phyloP scores from a whole-genome alignment of 805 yeast species.

The Lipomyces japonicus region DNA sequence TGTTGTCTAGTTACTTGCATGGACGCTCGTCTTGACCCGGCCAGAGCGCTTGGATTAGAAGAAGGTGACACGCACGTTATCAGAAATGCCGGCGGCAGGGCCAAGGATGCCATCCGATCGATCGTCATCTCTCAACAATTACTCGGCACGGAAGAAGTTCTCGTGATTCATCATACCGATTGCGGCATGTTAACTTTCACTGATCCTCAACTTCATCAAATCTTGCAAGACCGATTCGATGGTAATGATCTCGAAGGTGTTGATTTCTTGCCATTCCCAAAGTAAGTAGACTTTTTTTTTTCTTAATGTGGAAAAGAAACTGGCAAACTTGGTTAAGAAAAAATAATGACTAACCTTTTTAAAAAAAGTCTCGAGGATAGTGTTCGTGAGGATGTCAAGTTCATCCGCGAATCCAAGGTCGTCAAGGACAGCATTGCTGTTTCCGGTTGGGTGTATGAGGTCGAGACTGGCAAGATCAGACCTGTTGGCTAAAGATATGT shows the following conservation, averaged over 20 bases:
- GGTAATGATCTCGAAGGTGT: constrained; percentile 4
- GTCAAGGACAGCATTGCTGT: constrained; percentile 16
- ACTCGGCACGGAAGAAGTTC: constrained; percentile 25
- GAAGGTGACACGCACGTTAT: constrained; percentile 28
- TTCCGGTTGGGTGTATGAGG: constrained; percentile 24
- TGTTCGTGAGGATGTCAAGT: constrained; percentile 19
- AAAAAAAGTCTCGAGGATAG: constrained; percentile 20
- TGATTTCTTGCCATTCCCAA: constrained; percentile 22
- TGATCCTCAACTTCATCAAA: constrained; percentile 13
- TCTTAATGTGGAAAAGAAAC: neutral
- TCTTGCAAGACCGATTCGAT: constrained; percentile 14
- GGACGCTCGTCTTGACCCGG: constrained; percentile 28
- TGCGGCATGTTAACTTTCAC: constrained; percentile 27
- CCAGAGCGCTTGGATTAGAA: constrained; percentile 21
- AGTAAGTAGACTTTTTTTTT: constrained; percentile 8
- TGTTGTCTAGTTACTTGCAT: constrained; percentile 20
- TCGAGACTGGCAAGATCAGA: constrained; percentile 22
- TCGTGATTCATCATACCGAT: constrained; percentile 27
- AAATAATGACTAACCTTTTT: neutral
- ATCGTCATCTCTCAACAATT: constrained; percentile 26
- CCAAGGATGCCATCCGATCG: constrained; percentile 23
- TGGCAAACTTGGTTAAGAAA: neutral
- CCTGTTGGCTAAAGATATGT: constrained; percentile 11
- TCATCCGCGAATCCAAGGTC: constrained; percentile 14
- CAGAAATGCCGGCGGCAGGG: constrained; percentile 28